Base-by-base conservation (phyloP, 768 basidiomycete genomes). In the Rickenella mellea region DNA sequence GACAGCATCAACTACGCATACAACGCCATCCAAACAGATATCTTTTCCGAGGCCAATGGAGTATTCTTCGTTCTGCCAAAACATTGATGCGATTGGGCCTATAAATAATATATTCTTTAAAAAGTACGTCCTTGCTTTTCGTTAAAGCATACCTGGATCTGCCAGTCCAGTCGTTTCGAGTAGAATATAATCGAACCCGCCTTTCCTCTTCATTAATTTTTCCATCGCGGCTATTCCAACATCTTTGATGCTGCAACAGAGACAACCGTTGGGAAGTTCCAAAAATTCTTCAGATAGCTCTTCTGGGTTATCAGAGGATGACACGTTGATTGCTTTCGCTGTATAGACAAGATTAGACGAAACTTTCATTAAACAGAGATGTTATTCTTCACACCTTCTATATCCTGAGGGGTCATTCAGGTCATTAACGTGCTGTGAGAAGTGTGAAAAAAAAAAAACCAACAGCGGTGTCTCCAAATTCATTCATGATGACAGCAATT, bases 211-310 rank as follows among this genome's bases (percentile, higher is more conserved):
- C 85, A 92, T 89, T 43, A 97, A 67, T 53, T 86, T 86, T 60
- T 96, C 90, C 41, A 99, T 96, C 6, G 96, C 91, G 17, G 91
- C 87, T 0, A 87, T 73, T 2, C 96, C 96, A 9, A 80, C 70
- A 57, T 98, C 93, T 53, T 96, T 94, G 65, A 97, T 88, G 45
- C 91, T 93, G 58, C 96, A 99, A 62, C 96, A 99, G n/a, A 99
- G 60, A 59, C 96, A 98, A 14, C 96, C 96, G 58, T 99, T 94
- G 1, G 91, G 81, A 1, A 98, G 73, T 51, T 96, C 92, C 8
- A 99, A 75, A 54, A 94, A 78, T 53, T 93, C 89, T 56, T 90
- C 83, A 1, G 82, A 80, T 33, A 76, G 66, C 37, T 78, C 73
- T 14, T 73, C 78, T 10, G 70, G 62, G 6, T 78, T 78, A 50